Percentiles rank a stretch among this genome's conserved stretches.
Evolutionary conservation across 2,329 filamentous ascomycete species (phyloP).

Genomic region (Penicillium sp.): DNA sequence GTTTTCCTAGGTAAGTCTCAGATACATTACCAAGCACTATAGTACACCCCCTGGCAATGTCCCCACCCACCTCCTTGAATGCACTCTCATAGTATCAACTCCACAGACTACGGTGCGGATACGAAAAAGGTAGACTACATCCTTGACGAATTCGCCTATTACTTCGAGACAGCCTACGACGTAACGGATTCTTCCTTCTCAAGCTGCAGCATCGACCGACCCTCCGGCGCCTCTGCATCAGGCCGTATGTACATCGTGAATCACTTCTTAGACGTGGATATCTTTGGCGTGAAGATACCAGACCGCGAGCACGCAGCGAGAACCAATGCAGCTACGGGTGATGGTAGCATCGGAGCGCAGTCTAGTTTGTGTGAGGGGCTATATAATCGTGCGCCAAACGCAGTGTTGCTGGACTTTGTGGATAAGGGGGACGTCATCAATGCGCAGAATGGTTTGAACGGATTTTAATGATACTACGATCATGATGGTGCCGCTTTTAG

Average conservation of each 20-base stretch:
- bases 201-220: conserved; percentile 51
- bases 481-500: too few species aligned
- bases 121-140: conserved; percentile 46
- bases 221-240: conserved; percentile 39
- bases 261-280: conserved; percentile 51
- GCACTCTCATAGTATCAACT: conserved; percentile 1
- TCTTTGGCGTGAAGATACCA: conserved; percentile 49
- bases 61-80: neutral
- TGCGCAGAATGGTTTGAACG: conserved; percentile 47
- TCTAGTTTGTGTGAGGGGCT: conserved; percentile 42
- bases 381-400: conserved; percentile 47
- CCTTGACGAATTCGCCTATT: conserved; percentile 49
- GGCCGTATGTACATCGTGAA: conserved; percentile 55
- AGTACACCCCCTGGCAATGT: neutral
- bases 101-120: conserved; percentile 48
- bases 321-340: conserved; percentile 49
- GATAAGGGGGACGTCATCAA: conserved; percentile 50
- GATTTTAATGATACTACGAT: conserved; percentile 20
- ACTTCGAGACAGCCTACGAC: conserved; percentile 53
- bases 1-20: conserved; percentile 45
- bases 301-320: conserved; percentile 42
- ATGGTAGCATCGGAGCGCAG: conserved; percentile 51
- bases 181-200: conserved; percentile 46
- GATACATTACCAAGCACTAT: neutral
- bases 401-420: conserved; percentile 52